Percentiles rank a stretch among this genome's conserved stretches.
phyloP scores from a whole-genome alignment of 306 rosid species.

The Malus sieversii region DNA sequence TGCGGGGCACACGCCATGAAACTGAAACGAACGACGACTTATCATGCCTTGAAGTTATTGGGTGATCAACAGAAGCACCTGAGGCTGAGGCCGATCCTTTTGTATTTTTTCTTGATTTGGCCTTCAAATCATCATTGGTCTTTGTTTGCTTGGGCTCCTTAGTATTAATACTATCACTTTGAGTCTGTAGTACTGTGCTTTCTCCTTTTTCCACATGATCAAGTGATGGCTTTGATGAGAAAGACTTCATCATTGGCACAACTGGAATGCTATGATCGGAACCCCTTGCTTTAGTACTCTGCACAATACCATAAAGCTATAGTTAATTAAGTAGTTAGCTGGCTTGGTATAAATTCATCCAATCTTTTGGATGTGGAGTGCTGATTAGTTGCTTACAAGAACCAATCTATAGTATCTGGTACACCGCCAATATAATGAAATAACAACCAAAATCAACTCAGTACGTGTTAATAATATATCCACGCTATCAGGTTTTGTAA shows the following conservation, averaged over 20 bases:
- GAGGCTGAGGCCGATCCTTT: neutral
- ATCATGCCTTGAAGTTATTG: neutral
- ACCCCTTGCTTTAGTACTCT: constrained; percentile 28
- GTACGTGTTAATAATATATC: neutral
- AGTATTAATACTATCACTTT: neutral
- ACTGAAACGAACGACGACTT: neutral
- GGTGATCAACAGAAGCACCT: neutral
- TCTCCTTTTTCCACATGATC: constrained; percentile 10
- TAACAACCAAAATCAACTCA: neutral
- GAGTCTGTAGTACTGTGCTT: neutral
- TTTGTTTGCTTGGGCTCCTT: neutral
- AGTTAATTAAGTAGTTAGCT: neutral
- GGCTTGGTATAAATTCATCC: neutral
- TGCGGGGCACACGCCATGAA: constrained; percentile 49
- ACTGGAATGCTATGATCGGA: neutral
- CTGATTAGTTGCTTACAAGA: neutral
- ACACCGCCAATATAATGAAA: neutral
- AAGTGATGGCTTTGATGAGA: neutral
- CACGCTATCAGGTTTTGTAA: neutral
- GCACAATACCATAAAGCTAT: constrained; percentile 15
- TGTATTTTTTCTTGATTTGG: neutral
- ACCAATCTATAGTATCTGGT: neutral
- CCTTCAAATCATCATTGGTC: neutral
- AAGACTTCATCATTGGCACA: neutral
- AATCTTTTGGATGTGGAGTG: neutral